These are phyloP conservation scores for Fusarium sp. DNA, from an alignment of 2,329 filamentous ascomycete genomes.

Conservation along the genomic window DNA sequence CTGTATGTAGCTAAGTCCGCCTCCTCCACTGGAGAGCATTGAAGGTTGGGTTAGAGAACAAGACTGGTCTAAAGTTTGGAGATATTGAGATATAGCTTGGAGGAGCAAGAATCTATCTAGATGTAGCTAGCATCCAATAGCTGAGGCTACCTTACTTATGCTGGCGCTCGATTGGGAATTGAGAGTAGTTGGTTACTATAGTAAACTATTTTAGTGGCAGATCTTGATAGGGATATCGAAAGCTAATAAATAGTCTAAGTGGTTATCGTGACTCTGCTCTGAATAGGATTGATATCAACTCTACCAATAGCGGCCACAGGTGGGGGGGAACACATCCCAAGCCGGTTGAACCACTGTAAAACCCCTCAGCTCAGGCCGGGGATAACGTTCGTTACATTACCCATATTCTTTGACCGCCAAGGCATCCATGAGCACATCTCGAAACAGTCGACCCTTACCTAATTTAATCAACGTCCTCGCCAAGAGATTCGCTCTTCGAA, in stretches of 20 bases:
- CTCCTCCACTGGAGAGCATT: not conserved
- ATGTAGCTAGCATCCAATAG: not conserved
- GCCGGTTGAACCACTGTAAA: not conserved
- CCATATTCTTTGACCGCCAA: not conserved
- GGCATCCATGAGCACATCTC: not conserved
- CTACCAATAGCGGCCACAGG: not conserved
- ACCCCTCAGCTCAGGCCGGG: not conserved
- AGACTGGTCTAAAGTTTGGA: not conserved
- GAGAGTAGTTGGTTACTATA: not conserved
- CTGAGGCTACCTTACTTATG: not conserved
- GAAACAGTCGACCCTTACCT: not conserved
- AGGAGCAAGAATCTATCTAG: not conserved
- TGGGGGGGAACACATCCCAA: not conserved
- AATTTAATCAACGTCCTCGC: not conserved
- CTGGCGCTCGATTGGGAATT: not conserved
- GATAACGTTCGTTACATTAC: not conserved
- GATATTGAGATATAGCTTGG: not conserved
- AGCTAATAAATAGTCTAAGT: not conserved
- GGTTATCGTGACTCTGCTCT: not conserved
- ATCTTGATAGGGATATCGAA: not conserved
- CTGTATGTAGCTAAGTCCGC: not conserved
- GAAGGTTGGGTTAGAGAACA: not conserved
- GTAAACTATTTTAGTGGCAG: not conserved
- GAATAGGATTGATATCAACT: not conserved
- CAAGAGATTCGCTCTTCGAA: not conserved